Conservation (phyloP, 2,329 filamentous ascomycete species). For the Aspergillus amoenus region DNA sequence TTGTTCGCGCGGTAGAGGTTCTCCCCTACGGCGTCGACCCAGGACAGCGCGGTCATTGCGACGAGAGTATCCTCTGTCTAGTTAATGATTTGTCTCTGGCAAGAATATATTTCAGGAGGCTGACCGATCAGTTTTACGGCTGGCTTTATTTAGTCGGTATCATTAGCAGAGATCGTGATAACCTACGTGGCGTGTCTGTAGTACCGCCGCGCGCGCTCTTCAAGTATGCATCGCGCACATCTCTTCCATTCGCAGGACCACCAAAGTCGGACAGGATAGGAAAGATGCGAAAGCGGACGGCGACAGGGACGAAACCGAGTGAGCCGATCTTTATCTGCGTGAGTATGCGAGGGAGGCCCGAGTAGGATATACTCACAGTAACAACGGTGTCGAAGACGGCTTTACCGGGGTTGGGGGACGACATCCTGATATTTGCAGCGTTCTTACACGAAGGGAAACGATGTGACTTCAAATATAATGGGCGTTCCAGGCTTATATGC, state of each 20-base stretch:
- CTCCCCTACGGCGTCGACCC: background rate
- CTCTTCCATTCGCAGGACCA: background rate
- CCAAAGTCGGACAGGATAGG: background rate
- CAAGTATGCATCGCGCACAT: background rate
- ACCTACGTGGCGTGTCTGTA: background rate
- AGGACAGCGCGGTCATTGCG: background rate
- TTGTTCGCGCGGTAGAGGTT: background rate
- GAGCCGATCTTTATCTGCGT: background rate
- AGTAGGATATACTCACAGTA: background rate
- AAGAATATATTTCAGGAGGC: too few species aligned
- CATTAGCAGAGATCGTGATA: background rate
- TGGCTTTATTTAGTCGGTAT: background rate
- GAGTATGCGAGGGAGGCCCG: background rate
- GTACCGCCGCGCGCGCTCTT: background rate
- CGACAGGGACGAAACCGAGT: background rate
- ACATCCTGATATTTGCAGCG: background rate
- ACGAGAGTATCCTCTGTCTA: background rate
- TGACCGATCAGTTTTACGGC: background rate
- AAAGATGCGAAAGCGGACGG: background rate
- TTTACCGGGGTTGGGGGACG: background rate
- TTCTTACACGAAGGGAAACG: background rate
- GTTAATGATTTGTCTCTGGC: too few species aligned
- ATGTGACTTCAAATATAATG: background rate
- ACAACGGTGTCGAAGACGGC: background rate
- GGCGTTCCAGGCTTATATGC: background rate